Conservation (phyloP, 805 yeast species). For the Priceomyces fermenticarens region DNA sequence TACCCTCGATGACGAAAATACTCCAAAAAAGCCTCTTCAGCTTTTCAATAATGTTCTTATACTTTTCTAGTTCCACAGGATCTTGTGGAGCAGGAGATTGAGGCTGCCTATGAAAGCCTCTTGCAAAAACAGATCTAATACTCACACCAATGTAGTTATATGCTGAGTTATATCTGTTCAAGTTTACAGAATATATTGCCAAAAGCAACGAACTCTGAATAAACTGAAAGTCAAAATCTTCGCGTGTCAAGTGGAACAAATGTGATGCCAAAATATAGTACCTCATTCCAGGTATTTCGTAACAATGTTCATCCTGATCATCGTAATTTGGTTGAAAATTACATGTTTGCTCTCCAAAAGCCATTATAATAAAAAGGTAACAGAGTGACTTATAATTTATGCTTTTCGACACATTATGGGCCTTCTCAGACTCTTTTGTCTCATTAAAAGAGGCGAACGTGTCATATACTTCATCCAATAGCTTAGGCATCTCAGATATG, state of each 20-base stretch:
- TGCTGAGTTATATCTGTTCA: constrained; percentile 35
- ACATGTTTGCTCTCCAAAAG: constrained; percentile 37
- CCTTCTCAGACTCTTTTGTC: not conserved
- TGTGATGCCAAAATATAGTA: constrained; percentile 30
- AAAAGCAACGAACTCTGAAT: constrained; percentile 33
- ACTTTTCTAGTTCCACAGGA: not conserved
- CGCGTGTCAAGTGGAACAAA: constrained; percentile 30
- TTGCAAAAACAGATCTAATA: constrained; percentile 34
- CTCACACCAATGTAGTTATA: constrained; percentile 40
- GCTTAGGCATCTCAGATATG: constrained; percentile 12
- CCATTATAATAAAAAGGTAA: constrained; percentile 31
- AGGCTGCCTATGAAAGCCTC: constrained; percentile 33
- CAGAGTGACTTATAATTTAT: constrained; percentile 17
- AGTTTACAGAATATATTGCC: constrained; percentile 36
- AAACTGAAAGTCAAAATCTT: constrained; percentile 26
- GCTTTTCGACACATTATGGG: constrained; percentile 5
- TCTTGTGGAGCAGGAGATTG: constrained; percentile 1
- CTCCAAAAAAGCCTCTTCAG: constrained; percentile 43
- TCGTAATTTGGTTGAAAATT: constrained; percentile 3
- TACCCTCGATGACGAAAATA: constrained; percentile 35
- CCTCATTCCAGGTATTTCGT: constrained; percentile 30
- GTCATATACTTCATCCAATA: constrained; percentile 13
- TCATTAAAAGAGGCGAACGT: constrained; percentile 6
- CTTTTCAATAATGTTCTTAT: constrained; percentile 18
- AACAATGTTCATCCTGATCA: constrained; percentile 2